Conservation (phyloP, 1,284 basidiomycete species). For the Pyrrhoderma lamaoense region DNA sequence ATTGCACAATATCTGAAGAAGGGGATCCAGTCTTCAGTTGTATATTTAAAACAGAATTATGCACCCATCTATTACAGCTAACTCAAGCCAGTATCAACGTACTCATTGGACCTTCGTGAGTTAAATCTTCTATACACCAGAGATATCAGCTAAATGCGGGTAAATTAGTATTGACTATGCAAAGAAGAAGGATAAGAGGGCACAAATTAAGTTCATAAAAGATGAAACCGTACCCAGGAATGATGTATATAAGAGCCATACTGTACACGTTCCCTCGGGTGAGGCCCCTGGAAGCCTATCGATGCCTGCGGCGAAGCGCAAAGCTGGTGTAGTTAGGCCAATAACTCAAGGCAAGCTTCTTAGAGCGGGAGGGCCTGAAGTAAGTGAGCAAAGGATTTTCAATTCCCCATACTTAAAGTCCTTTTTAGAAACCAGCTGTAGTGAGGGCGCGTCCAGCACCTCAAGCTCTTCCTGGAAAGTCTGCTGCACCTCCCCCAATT, state of each 20-base stretch:
- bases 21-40: slow-evolving; percentile 94
- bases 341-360: slow-evolving; percentile 83
- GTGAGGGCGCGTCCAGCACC: slow-evolving; percentile 51
- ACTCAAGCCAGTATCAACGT: slow-evolving; percentile 76
- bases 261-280: slow-evolving; percentile 83
- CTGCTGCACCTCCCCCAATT: slow-evolving; percentile 27
- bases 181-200: slow-evolving; percentile 97
- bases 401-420: slow-evolving; percentile 10
- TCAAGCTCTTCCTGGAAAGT: slow-evolving; percentile 52
- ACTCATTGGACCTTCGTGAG: slow-evolving; percentile 70
- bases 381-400: slow-evolving; percentile 23
- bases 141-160: no score
- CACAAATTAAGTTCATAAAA: slow-evolving; percentile 82
- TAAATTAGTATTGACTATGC: slow-evolving; percentile 68
- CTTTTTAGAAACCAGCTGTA: slow-evolving; percentile 36
- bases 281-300: slow-evolving; percentile 81
- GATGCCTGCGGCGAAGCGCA: slow-evolving; percentile 79
- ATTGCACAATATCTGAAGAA: slow-evolving; percentile 76
- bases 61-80: slow-evolving; percentile 74
- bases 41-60: slow-evolving; percentile 94
- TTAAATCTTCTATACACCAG: slow-evolving; percentile 15
- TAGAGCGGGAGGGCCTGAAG: slow-evolving; percentile 67
- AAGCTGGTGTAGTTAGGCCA: slow-evolving; percentile 76
- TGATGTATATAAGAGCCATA: slow-evolving; percentile 92
- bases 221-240: slow-evolving; percentile 81